Evolutionary conservation across 345 rosid species (phyloP).

Genomic region (Lepidium sativum): DNA sequence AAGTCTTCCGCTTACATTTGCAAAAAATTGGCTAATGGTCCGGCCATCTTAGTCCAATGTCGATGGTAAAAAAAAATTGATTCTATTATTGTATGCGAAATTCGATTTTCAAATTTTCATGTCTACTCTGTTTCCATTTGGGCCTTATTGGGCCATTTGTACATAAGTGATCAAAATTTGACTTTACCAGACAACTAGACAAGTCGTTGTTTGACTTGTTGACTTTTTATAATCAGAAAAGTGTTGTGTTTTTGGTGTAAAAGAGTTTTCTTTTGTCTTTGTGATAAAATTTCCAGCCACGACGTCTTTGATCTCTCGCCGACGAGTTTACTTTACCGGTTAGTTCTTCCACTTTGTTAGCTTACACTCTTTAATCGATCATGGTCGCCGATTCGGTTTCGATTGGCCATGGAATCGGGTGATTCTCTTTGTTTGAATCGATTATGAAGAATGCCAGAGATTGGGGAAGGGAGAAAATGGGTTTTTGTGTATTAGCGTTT

Average conservation of each 20-base stretch:
- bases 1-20: too few relatives aligned
- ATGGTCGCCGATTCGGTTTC: background rate
- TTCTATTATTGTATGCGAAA: too few relatives aligned
- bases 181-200: background rate
- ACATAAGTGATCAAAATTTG: background rate
- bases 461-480: background rate
- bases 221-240: background rate
- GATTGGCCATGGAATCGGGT: background rate
- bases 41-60: too few relatives aligned
- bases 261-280: background rate
- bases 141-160: background rate
- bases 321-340: constrained; percentile 12
- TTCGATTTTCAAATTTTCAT: too few relatives aligned
- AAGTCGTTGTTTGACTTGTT: constrained; percentile 16
- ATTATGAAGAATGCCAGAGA: background rate
- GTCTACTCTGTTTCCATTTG: background rate
- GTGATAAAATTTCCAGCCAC: background rate
- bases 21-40: too few relatives aligned
- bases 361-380: background rate
- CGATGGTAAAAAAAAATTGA: too few relatives aligned
- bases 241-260: background rate
- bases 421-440: background rate
- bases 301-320: constrained; percentile 16
- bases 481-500: background rate
- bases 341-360: background rate